Evolutionary conservation across 202 grass and related monocot species (phyloP).

Genomic region (Musa balbisiana): DNA sequence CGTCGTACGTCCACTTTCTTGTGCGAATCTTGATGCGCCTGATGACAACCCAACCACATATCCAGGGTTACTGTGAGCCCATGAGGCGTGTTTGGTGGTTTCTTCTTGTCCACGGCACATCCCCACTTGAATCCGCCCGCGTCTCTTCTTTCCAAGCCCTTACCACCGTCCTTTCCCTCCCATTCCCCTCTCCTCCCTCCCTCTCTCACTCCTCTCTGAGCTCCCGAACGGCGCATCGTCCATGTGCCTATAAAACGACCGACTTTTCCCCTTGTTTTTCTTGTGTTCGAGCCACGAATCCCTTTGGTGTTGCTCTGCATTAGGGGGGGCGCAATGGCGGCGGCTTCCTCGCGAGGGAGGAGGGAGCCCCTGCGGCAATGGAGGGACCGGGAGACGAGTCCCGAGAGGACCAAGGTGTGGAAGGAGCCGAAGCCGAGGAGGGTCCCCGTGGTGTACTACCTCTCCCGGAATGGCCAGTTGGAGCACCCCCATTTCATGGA

Average conservation of each 20-base stretch:
- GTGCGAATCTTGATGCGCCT: not conserved
- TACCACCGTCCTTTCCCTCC: not conserved
- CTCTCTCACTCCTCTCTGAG: not conserved
- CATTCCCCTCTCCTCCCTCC: not conserved
- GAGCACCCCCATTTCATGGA: conserved; percentile 87
- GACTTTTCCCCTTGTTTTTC: not conserved
- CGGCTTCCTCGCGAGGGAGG: conserved; percentile 20
- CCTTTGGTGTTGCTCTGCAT: not conserved
- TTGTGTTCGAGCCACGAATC: not conserved
- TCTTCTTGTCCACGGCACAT: conserved; percentile 7
- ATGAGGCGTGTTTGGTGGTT: conserved; percentile 8
- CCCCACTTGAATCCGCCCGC: not conserved
- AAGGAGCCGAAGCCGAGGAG: conserved; percentile 33
- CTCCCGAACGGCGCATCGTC: conserved; percentile 11
- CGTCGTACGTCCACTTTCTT: not conserved
- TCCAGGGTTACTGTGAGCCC: not conserved
- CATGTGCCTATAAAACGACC: conserved; percentile 1
- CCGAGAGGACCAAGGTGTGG: conserved; percentile 55
- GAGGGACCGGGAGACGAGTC: conserved; percentile 33
- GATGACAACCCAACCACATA: no score
- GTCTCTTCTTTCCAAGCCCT: not conserved
- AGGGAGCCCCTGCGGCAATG: conserved; percentile 14
- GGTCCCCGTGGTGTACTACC: conserved; percentile 70
- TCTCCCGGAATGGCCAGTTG: conserved; percentile 61
- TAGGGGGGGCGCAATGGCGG: not conserved